phyloP scores from a whole-genome alignment of 257 asterid genomes.

The Petrea volubilis region DNA sequence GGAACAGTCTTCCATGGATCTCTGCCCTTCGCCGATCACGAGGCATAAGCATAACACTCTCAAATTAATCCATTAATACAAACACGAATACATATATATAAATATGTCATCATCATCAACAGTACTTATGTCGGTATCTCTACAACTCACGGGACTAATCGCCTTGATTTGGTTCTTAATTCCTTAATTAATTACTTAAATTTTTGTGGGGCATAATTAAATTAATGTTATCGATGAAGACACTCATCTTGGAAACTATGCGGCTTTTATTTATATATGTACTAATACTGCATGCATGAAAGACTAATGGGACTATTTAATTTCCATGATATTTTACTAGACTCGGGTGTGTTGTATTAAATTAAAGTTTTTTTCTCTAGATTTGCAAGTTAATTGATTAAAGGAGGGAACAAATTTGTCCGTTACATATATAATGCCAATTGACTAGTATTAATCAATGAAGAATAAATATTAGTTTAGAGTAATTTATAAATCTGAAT shows the following conservation, averaged over 20 bases:
- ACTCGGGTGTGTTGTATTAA: not conserved
- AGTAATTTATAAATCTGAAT: too few relatives aligned
- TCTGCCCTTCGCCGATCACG: constrained; percentile 93
- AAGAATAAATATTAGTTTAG: not conserved
- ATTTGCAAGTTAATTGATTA: constrained; percentile 21
- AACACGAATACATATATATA: too few relatives aligned
- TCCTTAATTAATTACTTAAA: not conserved
- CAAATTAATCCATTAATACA: too few relatives aligned
- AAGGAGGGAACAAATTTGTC: not conserved
- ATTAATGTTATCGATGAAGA: constrained; percentile 26
- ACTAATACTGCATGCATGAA: too few relatives aligned
- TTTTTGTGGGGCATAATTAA: not conserved
- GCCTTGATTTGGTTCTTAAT: constrained; percentile 22
- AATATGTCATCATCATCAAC: too few relatives aligned
- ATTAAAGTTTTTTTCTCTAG: constrained; percentile 14
- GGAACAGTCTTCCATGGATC: constrained; percentile 98
- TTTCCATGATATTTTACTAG: not conserved
- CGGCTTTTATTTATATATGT: not conserved
- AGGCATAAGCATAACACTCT: constrained; percentile 49
- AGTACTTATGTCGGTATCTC: too few relatives aligned
- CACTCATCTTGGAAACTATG: constrained; percentile 34
- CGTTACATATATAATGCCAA: not conserved
- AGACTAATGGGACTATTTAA: too few relatives aligned
- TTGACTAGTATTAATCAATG: not conserved
- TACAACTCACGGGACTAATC: constrained; percentile 36